Base-by-base conservation (phyloP, 139 green algal species). In the Chlamydomonas asymmetrica region DNA sequence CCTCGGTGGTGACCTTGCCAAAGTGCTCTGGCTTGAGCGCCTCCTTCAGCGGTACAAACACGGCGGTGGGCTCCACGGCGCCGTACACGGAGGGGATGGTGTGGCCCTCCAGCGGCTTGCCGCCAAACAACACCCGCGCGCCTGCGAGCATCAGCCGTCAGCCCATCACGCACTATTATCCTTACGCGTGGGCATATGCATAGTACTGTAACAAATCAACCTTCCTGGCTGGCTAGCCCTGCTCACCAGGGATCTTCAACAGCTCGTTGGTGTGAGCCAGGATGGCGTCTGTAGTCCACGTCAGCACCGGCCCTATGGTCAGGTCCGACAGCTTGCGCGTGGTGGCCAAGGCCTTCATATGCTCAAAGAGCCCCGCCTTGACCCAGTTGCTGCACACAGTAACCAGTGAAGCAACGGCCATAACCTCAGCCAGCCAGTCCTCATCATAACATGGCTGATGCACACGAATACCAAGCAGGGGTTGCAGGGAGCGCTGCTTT, bases 31-130 rank as follows among this genome's bases (percentile, higher is more conserved):
- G 69, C 64, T 75, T 79, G 8, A 83, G 59, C 23, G 78, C 71
- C 22, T 87, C 85, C 25, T 84, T 73, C 45, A 99, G 85, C 13
- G 95, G 95, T 52, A 99, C 92, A 80, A 94, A 96, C 50, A 99
- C 89, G 5, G 95, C 95, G 3, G 95, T 99, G 9, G 95, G 95
- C 85, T 98, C 73, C 5, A 98, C 89, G 29, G 96, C 96, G 32
- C 95, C 96, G 63, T 98, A 99, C 40, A 80, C 76, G 18, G 74
- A n/a, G 0, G 96, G 96, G 73, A 99, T 98, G 70, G 67, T 82
- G 94, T 99, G 96, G 37, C 82, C 82, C 23, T 69, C 76, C 37
- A 98, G 84, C 10, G 85, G 70, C 80, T 93, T 82, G n/a, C 93
- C 94, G 22, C 95, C 95, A 80, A 94, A 98, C 50, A 91, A 67